Percentiles rank a stretch among this genome's conserved stretches.
phyloP scores from a whole-genome alignment of 2,329 filamentous ascomycete species.

The Colletotrichum zoysiae region DNA sequence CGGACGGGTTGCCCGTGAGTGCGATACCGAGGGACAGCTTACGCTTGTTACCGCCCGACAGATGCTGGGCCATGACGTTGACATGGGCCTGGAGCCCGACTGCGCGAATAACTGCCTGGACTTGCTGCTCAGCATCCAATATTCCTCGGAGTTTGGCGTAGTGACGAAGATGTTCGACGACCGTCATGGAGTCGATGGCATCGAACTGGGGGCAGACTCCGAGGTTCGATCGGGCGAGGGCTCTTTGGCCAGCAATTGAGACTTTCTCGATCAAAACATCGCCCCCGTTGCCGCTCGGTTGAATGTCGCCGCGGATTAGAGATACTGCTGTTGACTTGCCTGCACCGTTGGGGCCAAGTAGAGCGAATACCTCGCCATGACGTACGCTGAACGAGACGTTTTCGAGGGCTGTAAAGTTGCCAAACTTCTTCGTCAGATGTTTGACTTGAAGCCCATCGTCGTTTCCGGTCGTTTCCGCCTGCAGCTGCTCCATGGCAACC shows the following conservation, averaged over 20 bases:
- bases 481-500: slow-evolving; percentile 71
- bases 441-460: slow-evolving; percentile 80
- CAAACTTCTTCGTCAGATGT: slow-evolving; percentile 85
- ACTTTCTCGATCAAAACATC: slow-evolving; percentile 84
- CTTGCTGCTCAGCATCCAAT: slow-evolving; percentile 79
- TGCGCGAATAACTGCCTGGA: slow-evolving; percentile 79
- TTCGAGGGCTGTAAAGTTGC: slow-evolving; percentile 82
- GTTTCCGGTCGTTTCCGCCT: slow-evolving; percentile 61
- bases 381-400: slow-evolving; percentile 87
- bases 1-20: slow-evolving; percentile 90
- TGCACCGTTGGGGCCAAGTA: slow-evolving; percentile 91
- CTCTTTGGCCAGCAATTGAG: slow-evolving; percentile 78
- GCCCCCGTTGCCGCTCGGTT: slow-evolving; percentile 76
- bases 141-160: slow-evolving; percentile 89
- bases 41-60: slow-evolving; percentile 92
- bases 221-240: slow-evolving; percentile 79
- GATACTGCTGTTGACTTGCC: slow-evolving; percentile 93
- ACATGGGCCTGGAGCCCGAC: slow-evolving; percentile 81
- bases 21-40: slow-evolving; percentile 92
- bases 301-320: slow-evolving; percentile 86
- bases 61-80: slow-evolving; percentile 79
- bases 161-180: slow-evolving; percentile 86
- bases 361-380: slow-evolving; percentile 85
- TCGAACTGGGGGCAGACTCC: slow-evolving; percentile 92
- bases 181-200: slow-evolving; percentile 92